phyloP scores from a whole-genome alignment of 1,139 yeast species.

The Saccharomyces hybrid region DNA sequence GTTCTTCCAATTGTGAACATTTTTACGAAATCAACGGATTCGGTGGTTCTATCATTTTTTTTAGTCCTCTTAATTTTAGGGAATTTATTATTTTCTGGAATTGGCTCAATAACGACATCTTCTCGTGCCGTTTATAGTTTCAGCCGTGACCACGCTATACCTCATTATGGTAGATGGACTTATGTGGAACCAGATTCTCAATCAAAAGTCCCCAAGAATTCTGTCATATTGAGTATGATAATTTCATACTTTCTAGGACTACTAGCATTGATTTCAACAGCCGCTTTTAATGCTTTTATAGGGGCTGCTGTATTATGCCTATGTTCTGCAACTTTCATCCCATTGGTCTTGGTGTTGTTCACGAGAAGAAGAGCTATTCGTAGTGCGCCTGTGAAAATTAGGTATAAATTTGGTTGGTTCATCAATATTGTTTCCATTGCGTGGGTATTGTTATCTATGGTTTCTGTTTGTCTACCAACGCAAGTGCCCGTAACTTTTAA shows the following conservation, averaged over 20 bases:
- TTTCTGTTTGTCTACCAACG: slow-evolving; percentile 68
- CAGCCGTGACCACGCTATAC: slow-evolving; percentile 84
- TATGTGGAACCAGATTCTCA: slow-evolving; percentile 48
- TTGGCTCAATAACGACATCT: slow-evolving; percentile 77
- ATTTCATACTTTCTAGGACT: slow-evolving; percentile 56
- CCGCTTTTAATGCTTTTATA: slow-evolving; percentile 79
- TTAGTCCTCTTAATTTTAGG: slow-evolving; percentile 62
- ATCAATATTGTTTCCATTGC: slow-evolving; percentile 52
- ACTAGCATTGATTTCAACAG: slow-evolving; percentile 58
- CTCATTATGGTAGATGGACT: slow-evolving; percentile 58
- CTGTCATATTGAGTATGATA: slow-evolving; percentile 60
- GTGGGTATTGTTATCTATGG: slow-evolving; percentile 54
- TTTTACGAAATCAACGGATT: slow-evolving; percentile 62
- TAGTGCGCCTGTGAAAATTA: slow-evolving; percentile 66
- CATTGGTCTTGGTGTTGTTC: slow-evolving; percentile 55
- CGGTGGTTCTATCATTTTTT: slow-evolving; percentile 58
- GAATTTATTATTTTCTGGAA: slow-evolving; percentile 67
- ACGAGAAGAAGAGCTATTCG: slow-evolving; percentile 55
- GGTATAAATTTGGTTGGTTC: slow-evolving; percentile 53
- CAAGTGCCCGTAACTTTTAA: slow-evolving; percentile 54
- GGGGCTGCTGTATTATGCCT: slow-evolving; percentile 80
- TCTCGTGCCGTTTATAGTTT: slow-evolving; percentile 82
- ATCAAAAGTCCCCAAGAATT: slow-evolving; percentile 66
- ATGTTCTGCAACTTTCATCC: slow-evolving; percentile 71
- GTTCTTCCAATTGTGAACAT: slow-evolving; percentile 53